Evolutionary conservation across 106 monocot species (phyloP).

Genomic region (Phalaenopsis aphrodite): DNA sequence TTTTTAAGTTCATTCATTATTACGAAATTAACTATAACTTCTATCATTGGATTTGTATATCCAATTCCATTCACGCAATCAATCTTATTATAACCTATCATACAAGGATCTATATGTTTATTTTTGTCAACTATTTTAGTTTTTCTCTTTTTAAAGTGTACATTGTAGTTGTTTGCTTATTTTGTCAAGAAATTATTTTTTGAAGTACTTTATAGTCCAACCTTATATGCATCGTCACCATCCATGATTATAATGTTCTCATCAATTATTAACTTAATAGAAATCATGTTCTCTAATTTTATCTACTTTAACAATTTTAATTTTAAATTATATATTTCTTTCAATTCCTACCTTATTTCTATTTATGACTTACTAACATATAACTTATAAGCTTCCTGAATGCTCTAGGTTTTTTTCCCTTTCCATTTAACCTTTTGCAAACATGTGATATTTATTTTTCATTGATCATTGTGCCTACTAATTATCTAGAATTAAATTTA

Average conservation of each 20-base stretch:
- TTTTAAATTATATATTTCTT: neutral
- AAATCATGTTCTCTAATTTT: neutral
- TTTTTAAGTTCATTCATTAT: neutral
- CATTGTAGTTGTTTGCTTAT: neutral
- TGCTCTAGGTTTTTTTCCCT: neutral
- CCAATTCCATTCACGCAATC: neutral
- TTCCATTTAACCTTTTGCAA: neutral
- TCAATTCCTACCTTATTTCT: neutral
- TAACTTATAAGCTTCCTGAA: neutral
- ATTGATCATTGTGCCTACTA: neutral
- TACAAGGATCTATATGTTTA: neutral
- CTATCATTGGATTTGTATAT: neutral
- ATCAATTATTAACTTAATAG: neutral
- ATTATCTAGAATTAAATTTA: neutral
- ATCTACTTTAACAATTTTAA: neutral
- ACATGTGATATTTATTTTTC: neutral
- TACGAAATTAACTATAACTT: neutral
- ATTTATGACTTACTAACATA: neutral
- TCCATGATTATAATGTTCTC: neutral
- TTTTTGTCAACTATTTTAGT: neutral
- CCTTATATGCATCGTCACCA: neutral
- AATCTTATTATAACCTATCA: neutral
- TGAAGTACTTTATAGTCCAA: neutral
- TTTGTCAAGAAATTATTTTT: neutral
- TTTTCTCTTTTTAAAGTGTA: neutral